Evolutionary conservation across 75 land plant species (phyloP), one percentile per base, ranked within the genome.

Genomic region (Larix kaempferi): DNA sequence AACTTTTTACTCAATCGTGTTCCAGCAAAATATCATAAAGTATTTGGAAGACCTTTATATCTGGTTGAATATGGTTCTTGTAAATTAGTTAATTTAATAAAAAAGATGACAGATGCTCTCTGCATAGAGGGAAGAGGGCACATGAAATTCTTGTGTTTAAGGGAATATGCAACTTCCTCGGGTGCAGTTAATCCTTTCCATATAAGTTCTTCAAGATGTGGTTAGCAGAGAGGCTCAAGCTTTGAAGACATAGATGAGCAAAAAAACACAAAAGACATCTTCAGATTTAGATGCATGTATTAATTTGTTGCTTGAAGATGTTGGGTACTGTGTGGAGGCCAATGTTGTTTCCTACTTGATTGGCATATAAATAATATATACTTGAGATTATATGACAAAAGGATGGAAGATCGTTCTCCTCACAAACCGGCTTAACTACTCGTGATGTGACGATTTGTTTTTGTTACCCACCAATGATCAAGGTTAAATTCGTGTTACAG

Each of bases 31-130:
- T 97, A 97, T 76, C 80, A 85, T 59, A 94, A 89, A 74, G 14
- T 77, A 1, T 94, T 73, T 81, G 93, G 95, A n/a, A 76, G 93
- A 63, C 98, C 93, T 5, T 84, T 97, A 26, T 92, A 85, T 69
- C 76, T 91, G 12, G 79, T 89, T 2, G 98, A 97, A 73, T 94
- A 94, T 84, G 94, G 93, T 17, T 90, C 81, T 6, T 71, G 44
- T 21, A 97, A 91, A 78, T 88, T 97, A 55, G 95, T 91, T 26
- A 83, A 89, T 80, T 87, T 97, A 44, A 66, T 94, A 21, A 88
- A 88, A 74, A 90, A 88, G 71, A 91, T 97, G 95, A 73, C 73
- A 64, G 98, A 92, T 76, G 75, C 82, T 1, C 59, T 97, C 49
- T 39, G 71, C 29, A 80, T 97, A 44, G 92, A 89, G n/a, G 92